Conservation (phyloP, 495 filamentous ascomycete genomes). For the Neurospora terricola region DNA sequence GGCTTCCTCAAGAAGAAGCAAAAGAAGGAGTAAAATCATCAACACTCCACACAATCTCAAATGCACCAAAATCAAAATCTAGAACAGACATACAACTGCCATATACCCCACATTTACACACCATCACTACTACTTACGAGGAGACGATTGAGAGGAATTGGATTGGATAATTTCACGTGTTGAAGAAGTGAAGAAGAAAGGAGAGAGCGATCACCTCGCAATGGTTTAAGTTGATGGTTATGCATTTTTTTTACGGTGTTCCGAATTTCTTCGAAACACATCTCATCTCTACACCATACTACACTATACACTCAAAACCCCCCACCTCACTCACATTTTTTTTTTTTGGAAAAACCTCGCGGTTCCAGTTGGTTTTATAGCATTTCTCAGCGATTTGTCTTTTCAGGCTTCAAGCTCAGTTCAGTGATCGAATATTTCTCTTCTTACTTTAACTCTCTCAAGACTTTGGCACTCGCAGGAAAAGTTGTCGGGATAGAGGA, state of each 20-base stretch:
- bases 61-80: not conserved
- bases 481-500: too few relatives aligned
- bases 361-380: not conserved
- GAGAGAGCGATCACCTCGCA: not conserved
- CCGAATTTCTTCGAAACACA: not conserved
- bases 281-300: not conserved
- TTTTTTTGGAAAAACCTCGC: not conserved
- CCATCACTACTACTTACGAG: not conserved
- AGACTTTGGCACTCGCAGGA: too few relatives aligned
- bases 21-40: constrained; percentile 16
- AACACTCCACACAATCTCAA: not conserved
- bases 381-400: not conserved
- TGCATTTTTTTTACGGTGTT: not conserved
- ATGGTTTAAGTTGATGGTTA: not conserved
- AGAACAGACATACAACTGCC: not conserved
- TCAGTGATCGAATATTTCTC: not conserved
- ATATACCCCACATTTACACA: not conserved
- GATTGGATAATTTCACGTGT: not conserved
- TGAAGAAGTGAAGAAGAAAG: not conserved
- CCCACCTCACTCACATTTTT: not conserved
- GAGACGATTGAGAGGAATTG: not conserved
- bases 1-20: constrained; percentile 12
- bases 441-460: not conserved
- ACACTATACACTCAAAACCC: not conserved
- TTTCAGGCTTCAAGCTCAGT: not conserved